These are phyloP conservation scores for Phytophthora cryptogea DNA, from an alignment of 352 stramenopile species.

Conservation along the genomic window DNA sequence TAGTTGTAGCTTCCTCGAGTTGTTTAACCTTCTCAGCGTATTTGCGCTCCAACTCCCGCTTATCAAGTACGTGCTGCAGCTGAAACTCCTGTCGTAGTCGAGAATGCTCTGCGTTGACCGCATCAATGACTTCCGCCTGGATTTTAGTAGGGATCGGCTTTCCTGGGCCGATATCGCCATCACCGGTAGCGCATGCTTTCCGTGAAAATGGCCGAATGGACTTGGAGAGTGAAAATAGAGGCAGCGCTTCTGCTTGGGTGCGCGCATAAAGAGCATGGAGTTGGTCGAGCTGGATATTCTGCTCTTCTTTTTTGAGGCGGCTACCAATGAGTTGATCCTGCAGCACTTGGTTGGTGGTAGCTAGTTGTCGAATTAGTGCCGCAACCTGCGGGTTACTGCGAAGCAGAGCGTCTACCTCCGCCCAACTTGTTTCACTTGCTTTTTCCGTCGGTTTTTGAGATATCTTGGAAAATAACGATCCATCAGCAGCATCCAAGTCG, in stretches of 20 bases:
- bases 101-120: slow-evolving; percentile 44
- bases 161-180: slow-evolving; percentile 7
- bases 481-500: not conserved
- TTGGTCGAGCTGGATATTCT: slow-evolving; percentile 67
- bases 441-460: not conserved
- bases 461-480: not conserved
- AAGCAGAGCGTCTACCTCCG: slow-evolving; percentile 17
- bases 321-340: slow-evolving; percentile 58
- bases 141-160: slow-evolving; percentile 34
- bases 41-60: slow-evolving; percentile 25
- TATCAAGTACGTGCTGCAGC: slow-evolving; percentile 37
- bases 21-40: slow-evolving; percentile 28
- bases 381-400: slow-evolving; percentile 32
- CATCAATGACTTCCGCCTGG: slow-evolving; percentile 56
- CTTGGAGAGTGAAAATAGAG: slow-evolving; percentile 47
- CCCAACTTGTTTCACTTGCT: not conserved
- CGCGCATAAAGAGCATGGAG: slow-evolving; percentile 61
- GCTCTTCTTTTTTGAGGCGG: slow-evolving; percentile 58
- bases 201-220: slow-evolving; percentile 40
- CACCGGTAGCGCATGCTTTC: slow-evolving; percentile 7
- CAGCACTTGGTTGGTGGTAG: slow-evolving; percentile 44
- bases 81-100: slow-evolving; percentile 49
- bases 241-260: slow-evolving; percentile 39
- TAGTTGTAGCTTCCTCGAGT: slow-evolving; percentile 32
- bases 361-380: slow-evolving; percentile 46